These are phyloP conservation scores for Colletotrichum abscissum DNA, from an alignment of 2,329 filamentous ascomycete species.

Conservation along the genomic window DNA sequence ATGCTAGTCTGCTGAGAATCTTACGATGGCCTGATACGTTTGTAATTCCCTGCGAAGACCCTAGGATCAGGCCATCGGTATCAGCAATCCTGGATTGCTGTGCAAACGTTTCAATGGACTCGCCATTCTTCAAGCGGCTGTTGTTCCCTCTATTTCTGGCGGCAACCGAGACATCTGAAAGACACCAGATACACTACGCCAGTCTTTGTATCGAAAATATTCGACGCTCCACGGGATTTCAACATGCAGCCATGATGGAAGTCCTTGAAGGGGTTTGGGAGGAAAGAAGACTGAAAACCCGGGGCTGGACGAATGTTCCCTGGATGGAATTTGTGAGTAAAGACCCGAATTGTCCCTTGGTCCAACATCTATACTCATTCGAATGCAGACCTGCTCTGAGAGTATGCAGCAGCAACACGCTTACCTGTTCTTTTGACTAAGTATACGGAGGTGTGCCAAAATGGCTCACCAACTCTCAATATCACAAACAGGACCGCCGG, in stretches of 20 bases:
- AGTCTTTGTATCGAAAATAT: constrained; percentile 40
- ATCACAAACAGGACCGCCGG: too few relatives aligned
- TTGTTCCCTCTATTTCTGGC: constrained; percentile 44
- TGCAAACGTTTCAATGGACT: constrained; percentile 37
- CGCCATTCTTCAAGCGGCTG: constrained; percentile 41
- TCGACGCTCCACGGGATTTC: constrained; percentile 40
- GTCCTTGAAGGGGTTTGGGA: constrained; percentile 41
- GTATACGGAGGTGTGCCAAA: neutral
- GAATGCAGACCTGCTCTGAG: constrained; percentile 21
- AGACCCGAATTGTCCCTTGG: neutral
- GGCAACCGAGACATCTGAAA: constrained; percentile 39
- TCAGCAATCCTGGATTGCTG: constrained; percentile 40
- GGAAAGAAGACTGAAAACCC: constrained; percentile 34
- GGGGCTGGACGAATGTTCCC: constrained; percentile 38
- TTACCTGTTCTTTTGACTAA: constrained; percentile 31
- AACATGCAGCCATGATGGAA: constrained; percentile 41
- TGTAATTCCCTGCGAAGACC: constrained; percentile 39
- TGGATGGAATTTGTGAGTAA: constrained; percentile 45
- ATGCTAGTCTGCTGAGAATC: constrained; percentile 43
- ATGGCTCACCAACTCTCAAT: neutral
- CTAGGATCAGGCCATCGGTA: constrained; percentile 37
- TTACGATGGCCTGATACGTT: constrained; percentile 43
- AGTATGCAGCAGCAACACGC: constrained; percentile 29
- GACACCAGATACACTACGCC: constrained; percentile 42
- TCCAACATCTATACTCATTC: neutral